Percentiles rank a stretch among this genome's conserved stretches.
These are phyloP conservation scores for Plicaturopsis crispa DNA, from an alignment of 768 basidiomycete genomes.

Conservation along the genomic window DNA sequence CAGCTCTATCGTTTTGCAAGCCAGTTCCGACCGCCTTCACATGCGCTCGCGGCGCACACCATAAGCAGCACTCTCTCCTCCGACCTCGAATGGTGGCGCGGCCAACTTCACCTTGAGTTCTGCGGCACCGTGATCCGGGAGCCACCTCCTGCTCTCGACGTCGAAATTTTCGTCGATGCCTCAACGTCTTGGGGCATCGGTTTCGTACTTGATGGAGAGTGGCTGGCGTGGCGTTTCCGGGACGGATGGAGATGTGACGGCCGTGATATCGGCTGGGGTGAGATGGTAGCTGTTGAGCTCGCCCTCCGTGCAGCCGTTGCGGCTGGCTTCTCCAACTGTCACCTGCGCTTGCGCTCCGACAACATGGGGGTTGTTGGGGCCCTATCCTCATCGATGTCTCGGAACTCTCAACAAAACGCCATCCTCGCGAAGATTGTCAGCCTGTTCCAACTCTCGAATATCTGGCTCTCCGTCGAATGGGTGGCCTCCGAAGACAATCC, in stretches of 20 bases:
- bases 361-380: slow-evolving; percentile 32
- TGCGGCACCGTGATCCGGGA: slow-evolving; percentile 4
- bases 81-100: slow-evolving; percentile 22
- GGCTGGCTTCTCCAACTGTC: slow-evolving; percentile 11
- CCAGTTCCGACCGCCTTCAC: slow-evolving; percentile 12
- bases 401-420: slow-evolving; percentile 15
- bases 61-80: slow-evolving; percentile 9
- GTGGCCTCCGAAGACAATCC: slow-evolving; percentile 24
- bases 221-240: slow-evolving; percentile 32
- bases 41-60: slow-evolving; percentile 8
- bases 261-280: slow-evolving; percentile 34
- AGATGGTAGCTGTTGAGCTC: slow-evolving; percentile 36
- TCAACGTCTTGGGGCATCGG: slow-evolving; percentile 34
- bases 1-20: slow-evolving; percentile 20
- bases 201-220: slow-evolving; percentile 21
- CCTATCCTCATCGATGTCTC: slow-evolving; percentile 16
- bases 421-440: slow-evolving; percentile 21
- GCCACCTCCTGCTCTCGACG: slow-evolving; percentile 10
- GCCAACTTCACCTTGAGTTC: slow-evolving; percentile 1
- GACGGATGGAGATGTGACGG: slow-evolving; percentile 19
- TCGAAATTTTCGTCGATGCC: slow-evolving; percentile 30
- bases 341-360: slow-evolving; percentile 28
- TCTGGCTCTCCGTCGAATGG: slow-evolving; percentile 20
- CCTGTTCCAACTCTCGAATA: slow-evolving; percentile 11
- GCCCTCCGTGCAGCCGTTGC: slow-evolving; percentile 25